Base-by-base conservation (phyloP, 2,329 filamentous ascomycete species). In the Tolypocladium ovalisporum region DNA sequence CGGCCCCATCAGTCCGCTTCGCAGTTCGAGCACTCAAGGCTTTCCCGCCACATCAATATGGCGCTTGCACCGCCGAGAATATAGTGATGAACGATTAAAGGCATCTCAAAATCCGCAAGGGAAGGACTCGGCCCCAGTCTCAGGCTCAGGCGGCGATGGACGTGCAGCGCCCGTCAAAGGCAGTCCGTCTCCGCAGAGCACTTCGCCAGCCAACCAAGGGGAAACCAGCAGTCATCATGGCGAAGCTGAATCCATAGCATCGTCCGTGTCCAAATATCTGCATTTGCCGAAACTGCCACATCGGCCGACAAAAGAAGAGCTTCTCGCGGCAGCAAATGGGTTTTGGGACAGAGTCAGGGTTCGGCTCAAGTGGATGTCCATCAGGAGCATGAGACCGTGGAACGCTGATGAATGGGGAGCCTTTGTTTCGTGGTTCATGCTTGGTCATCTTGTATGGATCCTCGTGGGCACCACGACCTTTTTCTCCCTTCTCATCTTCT, bases 391-490 rank as follows among this genome's bases (percentile, higher is more conserved):
- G 70, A 82, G 94, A 40, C 94, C 94, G 0, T 99, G 94, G 83
- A 99, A 96, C 71, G 83, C 87, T 27, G 94, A 99, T 70, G 94
- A 99, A 74, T 97, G 96, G 78, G 89, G 91, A 52, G 94, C 94
- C 4, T 93, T 99, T 61, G 84, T 80, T 56, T 97, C 94, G 2
- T 97, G 93, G 93, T 88, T 99, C 61, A 81, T 97, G 61, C 80
- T 97, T 56, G 94, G 93, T 0, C 94, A 99, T 71, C 78, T 99
- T 10, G 82, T 96, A 13, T 99, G 94, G 94, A 84, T 99, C 64
- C 81, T 97, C n/a, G 81, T 97, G 35, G 94, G 94, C 56, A 99
- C 94, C 0, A 99, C 94, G 0, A 97, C 94, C 0, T 99, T 99
- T 72, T 91, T 97, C 71, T 97, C 93, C 6, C 76, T 97, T 57